phyloP scores from a whole-genome alignment of 73 alveolate genomes.

The Tetrahymena borealis region DNA sequence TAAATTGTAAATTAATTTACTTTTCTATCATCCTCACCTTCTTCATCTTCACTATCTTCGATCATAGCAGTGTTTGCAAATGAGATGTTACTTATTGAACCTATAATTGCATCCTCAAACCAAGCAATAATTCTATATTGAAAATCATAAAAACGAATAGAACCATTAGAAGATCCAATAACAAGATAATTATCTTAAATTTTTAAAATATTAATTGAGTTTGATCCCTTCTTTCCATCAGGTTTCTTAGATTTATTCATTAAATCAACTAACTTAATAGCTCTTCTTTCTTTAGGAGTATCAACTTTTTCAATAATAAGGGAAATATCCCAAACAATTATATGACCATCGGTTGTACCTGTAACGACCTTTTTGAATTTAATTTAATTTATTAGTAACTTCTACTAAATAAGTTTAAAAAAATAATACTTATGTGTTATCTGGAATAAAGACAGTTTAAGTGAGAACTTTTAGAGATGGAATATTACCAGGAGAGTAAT shows the following conservation, averaged over 20 bases:
- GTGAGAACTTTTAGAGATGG: conserved; percentile 68
- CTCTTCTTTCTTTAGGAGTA: conserved; percentile 90
- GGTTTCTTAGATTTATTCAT: conserved; percentile 67
- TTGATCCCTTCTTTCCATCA: conserved; percentile 76
- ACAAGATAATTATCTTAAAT: conserved; percentile 89
- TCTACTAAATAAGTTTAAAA: not conserved
- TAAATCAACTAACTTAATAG: conserved; percentile 84
- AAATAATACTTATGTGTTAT: conserved; percentile 60
- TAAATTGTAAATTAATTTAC: not conserved
- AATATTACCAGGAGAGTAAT: conserved; percentile 56
- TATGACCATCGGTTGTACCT: conserved; percentile 92
- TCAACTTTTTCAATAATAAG: conserved; percentile 92
- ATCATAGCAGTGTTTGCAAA: conserved; percentile 72
- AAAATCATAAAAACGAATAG: conserved; percentile 94
- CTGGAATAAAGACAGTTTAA: conserved; percentile 86
- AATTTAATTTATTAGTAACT: not conserved
- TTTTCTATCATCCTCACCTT: not conserved
- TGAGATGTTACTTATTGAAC: conserved; percentile 73
- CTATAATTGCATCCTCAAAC: conserved; percentile 87
- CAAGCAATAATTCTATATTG: conserved; percentile 91
- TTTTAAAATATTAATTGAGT: conserved; percentile 79
- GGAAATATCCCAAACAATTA: conserved; percentile 95
- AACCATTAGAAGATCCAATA: conserved; percentile 93
- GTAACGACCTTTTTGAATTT: conserved; percentile 46
- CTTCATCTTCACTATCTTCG: conserved; percentile 26